Evolutionary conservation across 345 rosid species (phyloP).

Genomic region (Heritiera fomes): DNA sequence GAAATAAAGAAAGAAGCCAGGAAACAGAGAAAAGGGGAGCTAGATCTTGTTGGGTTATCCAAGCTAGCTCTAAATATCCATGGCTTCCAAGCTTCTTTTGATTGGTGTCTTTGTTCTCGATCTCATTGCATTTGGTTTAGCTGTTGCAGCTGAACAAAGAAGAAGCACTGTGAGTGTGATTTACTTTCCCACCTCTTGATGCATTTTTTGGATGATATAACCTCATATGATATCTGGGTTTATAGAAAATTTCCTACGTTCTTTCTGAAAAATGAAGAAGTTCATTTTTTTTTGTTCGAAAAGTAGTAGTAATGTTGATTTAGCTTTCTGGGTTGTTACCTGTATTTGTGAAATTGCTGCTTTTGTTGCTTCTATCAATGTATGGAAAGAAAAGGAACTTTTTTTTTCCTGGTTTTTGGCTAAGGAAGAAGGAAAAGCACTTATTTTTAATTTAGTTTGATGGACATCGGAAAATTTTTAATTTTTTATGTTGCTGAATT

Average conservation of each 20-base stretch:
- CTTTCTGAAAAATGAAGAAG: not conserved
- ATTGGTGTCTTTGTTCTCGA: slow-evolving; percentile 65
- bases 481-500: not conserved
- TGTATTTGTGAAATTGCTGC: not conserved
- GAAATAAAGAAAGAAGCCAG: not conserved
- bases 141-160: slow-evolving; percentile 95
- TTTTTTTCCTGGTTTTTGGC: not conserved
- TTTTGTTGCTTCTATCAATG: not conserved
- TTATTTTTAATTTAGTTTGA: not conserved
- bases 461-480: not conserved
- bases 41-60: slow-evolving; percentile 33
- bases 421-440: not conserved
- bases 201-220: not conserved
- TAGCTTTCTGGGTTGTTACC: slow-evolving; percentile 3
- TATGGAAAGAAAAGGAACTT: not conserved
- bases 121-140: slow-evolving; percentile 90
- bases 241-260: slow-evolving; percentile 16
- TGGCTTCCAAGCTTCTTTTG: slow-evolving; percentile 84
- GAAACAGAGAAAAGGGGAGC: slow-evolving; percentile 21
- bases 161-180: slow-evolving; percentile 75
- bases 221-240: slow-evolving; percentile 14
- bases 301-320: not conserved
- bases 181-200: not conserved
- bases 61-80: slow-evolving; percentile 33
- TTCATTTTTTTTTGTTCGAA: not conserved